Conservation (phyloP, 257 asterid genomes). For the Solanum piurae region DNA sequence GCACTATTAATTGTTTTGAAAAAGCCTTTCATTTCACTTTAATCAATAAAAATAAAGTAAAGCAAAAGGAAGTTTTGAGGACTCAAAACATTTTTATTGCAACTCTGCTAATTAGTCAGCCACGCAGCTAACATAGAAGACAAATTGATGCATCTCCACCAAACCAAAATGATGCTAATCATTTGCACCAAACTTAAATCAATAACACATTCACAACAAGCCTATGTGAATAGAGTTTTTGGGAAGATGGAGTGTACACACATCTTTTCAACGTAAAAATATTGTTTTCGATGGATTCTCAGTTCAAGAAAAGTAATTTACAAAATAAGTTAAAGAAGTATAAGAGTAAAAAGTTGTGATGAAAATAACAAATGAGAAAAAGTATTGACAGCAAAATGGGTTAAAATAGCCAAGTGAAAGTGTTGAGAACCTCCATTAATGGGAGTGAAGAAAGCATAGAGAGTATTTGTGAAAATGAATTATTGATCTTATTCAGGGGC, state of each 20-base stretch:
- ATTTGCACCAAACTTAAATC: not conserved
- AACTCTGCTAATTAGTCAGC: not conserved
- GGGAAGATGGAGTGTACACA: not conserved
- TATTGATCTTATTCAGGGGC: too few relatives aligned
- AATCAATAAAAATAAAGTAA: not conserved
- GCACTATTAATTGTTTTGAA: not conserved
- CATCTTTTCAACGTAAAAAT: accelerated
- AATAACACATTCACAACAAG: not conserved
- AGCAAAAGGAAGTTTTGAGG: not conserved
- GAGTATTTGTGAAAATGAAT: too few relatives aligned
- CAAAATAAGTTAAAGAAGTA: not conserved
- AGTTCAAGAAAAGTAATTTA: not conserved
- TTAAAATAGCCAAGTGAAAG: not conserved
- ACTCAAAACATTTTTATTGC: not conserved
- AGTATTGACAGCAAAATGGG: not conserved
- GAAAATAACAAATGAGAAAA: not conserved
- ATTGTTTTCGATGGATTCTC: not conserved
- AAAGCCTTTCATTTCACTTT: not conserved
- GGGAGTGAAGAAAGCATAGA: too few relatives aligned
- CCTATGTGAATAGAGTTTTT: not conserved
- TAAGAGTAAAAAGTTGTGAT: not conserved
- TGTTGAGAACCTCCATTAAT: too few relatives aligned
- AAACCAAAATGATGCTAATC: not conserved
- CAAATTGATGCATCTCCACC: not conserved
- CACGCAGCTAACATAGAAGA: not conserved